phyloP scores from a whole-genome alignment of 1,284 basidiomycete genomes.

The Irpex rosettiformis region DNA sequence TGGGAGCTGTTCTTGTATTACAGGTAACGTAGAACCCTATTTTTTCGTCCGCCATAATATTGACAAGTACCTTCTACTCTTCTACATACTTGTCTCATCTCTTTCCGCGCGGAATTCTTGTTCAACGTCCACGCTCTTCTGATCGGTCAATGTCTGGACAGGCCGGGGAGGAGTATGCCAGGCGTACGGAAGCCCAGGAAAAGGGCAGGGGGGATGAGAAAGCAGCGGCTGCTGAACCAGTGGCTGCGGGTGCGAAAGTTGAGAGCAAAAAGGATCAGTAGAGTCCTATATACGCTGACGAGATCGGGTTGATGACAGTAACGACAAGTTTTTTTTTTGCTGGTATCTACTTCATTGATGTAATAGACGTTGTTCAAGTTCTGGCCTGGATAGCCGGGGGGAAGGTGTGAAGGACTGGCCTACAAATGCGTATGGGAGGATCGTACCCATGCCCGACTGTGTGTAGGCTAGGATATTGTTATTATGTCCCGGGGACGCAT shows the following conservation, averaged over 20 bases:
- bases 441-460: not conserved
- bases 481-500: not conserved
- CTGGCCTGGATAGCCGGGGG: not conserved
- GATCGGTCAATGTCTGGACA: slow-evolving; percentile 32
- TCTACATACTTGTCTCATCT: slow-evolving; percentile 14
- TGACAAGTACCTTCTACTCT: slow-evolving; percentile 3
- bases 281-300: slow-evolving; percentile 9
- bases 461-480: not conserved
- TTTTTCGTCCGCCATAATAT: slow-evolving; percentile 1
- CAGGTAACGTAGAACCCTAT: slow-evolving; percentile 50
- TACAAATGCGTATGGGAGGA: not conserved
- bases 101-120: slow-evolving; percentile 7
- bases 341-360: not conserved
- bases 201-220: slow-evolving; percentile 38
- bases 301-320: not conserved
- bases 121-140: slow-evolving; percentile 1
- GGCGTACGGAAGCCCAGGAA: slow-evolving; percentile 61
- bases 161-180: slow-evolving; percentile 85
- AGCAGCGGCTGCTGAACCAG: slow-evolving; percentile 12
- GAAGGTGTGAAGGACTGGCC: not conserved
- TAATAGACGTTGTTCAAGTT: not conserved
- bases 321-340: not conserved
- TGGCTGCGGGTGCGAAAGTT: slow-evolving; percentile 8
- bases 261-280: slow-evolving; percentile 36
- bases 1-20: slow-evolving; percentile 61